These are phyloP conservation scores for Globisporangium canariense DNA, from an alignment of 352 stramenopile genomes.

Conservation along the genomic window DNA sequence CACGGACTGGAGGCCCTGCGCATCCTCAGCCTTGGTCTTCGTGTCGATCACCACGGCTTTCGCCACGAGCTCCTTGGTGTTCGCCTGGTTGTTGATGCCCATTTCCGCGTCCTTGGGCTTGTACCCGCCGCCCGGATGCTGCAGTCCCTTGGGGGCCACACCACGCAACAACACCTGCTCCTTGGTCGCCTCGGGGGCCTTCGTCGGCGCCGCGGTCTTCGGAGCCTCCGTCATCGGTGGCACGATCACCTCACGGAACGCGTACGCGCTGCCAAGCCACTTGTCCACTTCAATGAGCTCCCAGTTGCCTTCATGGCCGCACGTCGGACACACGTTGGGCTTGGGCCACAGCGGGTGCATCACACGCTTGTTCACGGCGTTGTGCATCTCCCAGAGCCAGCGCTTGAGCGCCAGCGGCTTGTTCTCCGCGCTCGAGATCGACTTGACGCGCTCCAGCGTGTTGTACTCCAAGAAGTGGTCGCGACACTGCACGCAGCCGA, in stretches of 20 bases:
- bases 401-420: slow-evolving; percentile 64
- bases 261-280: slow-evolving; percentile 64
- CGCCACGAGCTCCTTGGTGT: slow-evolving; percentile 43
- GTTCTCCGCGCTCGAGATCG: slow-evolving; percentile 56
- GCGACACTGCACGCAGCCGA: slow-evolving; percentile 73
- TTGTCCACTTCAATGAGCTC: slow-evolving; percentile 70
- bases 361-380: slow-evolving; percentile 77
- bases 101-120: slow-evolving; percentile 66
- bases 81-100: slow-evolving; percentile 60
- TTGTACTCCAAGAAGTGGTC: slow-evolving; percentile 82
- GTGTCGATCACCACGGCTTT: slow-evolving; percentile 24
- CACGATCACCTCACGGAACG: slow-evolving; percentile 54
- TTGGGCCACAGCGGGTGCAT: slow-evolving; percentile 78
- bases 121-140: slow-evolving; percentile 24
- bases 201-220: slow-evolving; percentile 10
- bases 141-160: slow-evolving; percentile 2
- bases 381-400: slow-evolving; percentile 86
- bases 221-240: slow-evolving; percentile 25
- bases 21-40: slow-evolving; percentile 30
- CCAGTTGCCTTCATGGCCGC: slow-evolving; percentile 57
- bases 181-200: slow-evolving; percentile 3
- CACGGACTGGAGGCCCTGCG: slow-evolving; percentile 35
- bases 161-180: slow-evolving; percentile 17
- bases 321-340: slow-evolving; percentile 63
- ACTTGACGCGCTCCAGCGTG: slow-evolving; percentile 62